Evolutionary conservation across 177 flowering plant genomes (phyloP).

Genomic region (Vitis hybrid): DNA sequence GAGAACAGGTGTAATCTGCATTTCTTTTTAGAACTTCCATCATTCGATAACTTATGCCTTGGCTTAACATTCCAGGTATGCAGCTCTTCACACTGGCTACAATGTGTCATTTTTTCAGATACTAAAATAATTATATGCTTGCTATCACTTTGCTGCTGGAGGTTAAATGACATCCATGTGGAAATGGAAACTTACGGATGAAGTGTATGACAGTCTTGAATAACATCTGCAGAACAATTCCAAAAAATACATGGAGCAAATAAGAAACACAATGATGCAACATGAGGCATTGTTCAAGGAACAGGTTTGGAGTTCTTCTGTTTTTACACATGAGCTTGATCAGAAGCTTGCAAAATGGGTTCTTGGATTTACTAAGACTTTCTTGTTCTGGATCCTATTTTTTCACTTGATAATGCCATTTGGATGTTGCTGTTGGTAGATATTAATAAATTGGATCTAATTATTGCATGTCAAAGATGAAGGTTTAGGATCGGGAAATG

Average conservation of each 20-base stretch:
- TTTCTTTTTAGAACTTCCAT: neutral
- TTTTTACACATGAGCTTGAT: too few species aligned
- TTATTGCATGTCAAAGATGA: too few species aligned
- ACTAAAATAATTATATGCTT: neutral
- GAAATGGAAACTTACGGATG: neutral
- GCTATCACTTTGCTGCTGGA: neutral
- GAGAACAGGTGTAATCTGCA: too few species aligned
- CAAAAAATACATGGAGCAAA: constrained; percentile 17
- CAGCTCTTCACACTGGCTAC: neutral
- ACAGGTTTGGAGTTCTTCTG: constrained; percentile 18
- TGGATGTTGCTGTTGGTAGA: too few species aligned
- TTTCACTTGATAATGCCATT: too few species aligned
- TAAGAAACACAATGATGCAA: constrained; percentile 20
- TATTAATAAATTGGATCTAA: too few species aligned
- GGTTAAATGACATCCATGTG: neutral
- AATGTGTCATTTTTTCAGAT: neutral
- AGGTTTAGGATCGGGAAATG: too few species aligned
- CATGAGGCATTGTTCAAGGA: constrained; percentile 24
- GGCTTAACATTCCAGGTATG: neutral
- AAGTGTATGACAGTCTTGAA: neutral
- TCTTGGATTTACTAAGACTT: too few species aligned
- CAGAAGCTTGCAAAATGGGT: too few species aligned
- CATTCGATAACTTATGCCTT: neutral
- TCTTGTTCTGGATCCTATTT: too few species aligned
- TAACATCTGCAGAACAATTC: neutral